Base-by-base conservation (phyloP, 1,139 yeast genomes). In the Magnusiomyces sp. region DNA sequence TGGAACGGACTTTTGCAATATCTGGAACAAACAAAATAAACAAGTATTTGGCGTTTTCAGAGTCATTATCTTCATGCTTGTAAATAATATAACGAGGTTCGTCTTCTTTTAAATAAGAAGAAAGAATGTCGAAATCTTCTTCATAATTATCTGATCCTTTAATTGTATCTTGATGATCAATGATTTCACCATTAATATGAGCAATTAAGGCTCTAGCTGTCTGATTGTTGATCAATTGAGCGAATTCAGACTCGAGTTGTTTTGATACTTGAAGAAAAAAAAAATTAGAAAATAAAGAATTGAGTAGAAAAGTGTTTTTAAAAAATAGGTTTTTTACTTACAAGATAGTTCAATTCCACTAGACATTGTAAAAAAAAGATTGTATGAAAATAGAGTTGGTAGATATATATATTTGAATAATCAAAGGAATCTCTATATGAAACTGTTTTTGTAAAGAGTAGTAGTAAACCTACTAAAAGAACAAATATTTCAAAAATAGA, bases 1-100 rank as follows among this genome's bases (percentile, higher is more conserved):
- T 92, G 53, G 79, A 76, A 53, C 90, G 77, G 36, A 92, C 90
- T 6, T 83, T 81, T 11, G 97, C 89, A 46, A 68, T 66, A 64
- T 92, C 97, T 0, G 98, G 97, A 46, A 92, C 92, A 69, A 76
- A 90, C 40, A 94, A 80, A 45, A 89, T 75, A 60, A 92, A 89
- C 2, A 79, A 73, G 55, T 71, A 73, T 29, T 51, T 57, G 10
- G 62, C 63, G 27, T 61, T 62, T 9, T 62, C 59, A 2, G 55
- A 61, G 16, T 44, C 20, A 32, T 27, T 23, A 2, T 32, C 34
- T 37, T 65, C 71, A 43, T 71, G 66, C 48, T 74, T 72, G 40
- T 82, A 61, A 9, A 86, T 66, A 38, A 86, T 64, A 60, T 86
- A 87, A 9, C 74, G 68, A 7, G 95, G 86, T 23, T 74, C 75